Evolutionary conservation across 2,329 filamentous ascomycete species (phyloP).

Genomic region (Chaetomiaceae sp.): DNA sequence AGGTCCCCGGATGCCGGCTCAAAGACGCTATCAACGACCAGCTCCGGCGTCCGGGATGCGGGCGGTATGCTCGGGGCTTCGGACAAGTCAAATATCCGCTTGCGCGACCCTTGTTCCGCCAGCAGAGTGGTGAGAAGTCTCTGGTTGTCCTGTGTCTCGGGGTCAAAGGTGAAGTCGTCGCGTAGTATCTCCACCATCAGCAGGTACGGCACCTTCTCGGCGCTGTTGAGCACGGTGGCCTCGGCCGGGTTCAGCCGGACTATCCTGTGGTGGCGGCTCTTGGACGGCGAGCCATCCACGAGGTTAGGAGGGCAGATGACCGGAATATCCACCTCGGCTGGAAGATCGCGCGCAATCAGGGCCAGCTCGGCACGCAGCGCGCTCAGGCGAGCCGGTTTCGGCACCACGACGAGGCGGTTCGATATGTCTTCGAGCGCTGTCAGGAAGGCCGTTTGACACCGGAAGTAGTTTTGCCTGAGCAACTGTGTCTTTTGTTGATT

Average conservation of each 20-base stretch:
- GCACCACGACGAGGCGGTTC: conserved; percentile 75
- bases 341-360: conserved; percentile 74
- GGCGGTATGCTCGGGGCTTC: conserved; percentile 56
- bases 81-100: conserved; percentile 63
- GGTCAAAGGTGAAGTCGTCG: conserved; percentile 80
- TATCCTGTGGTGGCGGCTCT: conserved; percentile 76
- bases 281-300: conserved; percentile 66
- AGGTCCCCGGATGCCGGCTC: conserved; percentile 77
- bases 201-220: conserved; percentile 79
- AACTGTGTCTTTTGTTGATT: conserved; percentile 64
- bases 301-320: conserved; percentile 74
- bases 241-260: conserved; percentile 80
- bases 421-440: conserved; percentile 79
- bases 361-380: conserved; percentile 76
- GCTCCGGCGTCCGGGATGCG: conserved; percentile 39
- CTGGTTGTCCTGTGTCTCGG: conserved; percentile 68
- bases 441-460: conserved; percentile 74
- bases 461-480: conserved; percentile 76
- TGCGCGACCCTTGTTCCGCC: conserved; percentile 52
- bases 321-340: conserved; percentile 78
- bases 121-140: conserved; percentile 56
- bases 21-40: conserved; percentile 67
- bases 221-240: conserved; percentile 79
- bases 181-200: conserved; percentile 79
- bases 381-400: conserved; percentile 75